Base-by-base conservation (phyloP, 768 basidiomycete species). In the Leccinum disarticulatum region DNA sequence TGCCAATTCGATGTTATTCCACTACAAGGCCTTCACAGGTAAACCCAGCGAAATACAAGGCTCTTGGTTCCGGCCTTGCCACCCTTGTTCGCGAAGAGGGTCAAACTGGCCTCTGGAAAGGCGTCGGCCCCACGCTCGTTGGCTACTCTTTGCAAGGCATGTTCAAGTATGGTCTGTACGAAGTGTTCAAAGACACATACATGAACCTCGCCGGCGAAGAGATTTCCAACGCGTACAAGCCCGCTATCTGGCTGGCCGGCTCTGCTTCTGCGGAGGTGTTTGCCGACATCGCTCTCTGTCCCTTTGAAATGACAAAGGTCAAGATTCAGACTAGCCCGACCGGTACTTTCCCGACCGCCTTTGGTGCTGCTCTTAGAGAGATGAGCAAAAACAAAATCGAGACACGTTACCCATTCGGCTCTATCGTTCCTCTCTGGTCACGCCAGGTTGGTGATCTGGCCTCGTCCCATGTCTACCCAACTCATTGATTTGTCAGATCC, bases 81-180 rank as follows among this genome's bases (percentile, higher is more conserved):
- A 80, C 81, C 38, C 85, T 94, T 69, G 59, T 89, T 61, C 83
- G 83, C 50, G 91, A 92, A 74, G 90, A 95, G 77, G 91, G 94
- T 69, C 76, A 86, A 61, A 85, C 76, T 52, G 95, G 93, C 77
- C 85, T 96, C 75, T 90, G 93, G 87, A 98, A 95, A 76, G 95
- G 95, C 70, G 79, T 96, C 74, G 91, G 91, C 46, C 95, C 95
- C 54, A 98, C 95, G 59, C 81, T 93, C 67, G 81, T 95, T 76
- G 94, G 95, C 64, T 95, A 95, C 81, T 92, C 93, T 13, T 82
- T 93, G 68, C 95, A 96, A 79, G 95, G 95, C 73, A 87, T 94
- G 85, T 93, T 95, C 88, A 98, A 98, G 80, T 97, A 93, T 76
- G 95, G 95, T 80, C 91, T 95, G 75, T 97, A 96, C 76, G 95